A percentile compares a stretch with the other conserved stretches of the same genome.
Conservation (phyloP, 2,329 filamentous ascomycete genomes). For the Talaromyces sp. region DNA sequence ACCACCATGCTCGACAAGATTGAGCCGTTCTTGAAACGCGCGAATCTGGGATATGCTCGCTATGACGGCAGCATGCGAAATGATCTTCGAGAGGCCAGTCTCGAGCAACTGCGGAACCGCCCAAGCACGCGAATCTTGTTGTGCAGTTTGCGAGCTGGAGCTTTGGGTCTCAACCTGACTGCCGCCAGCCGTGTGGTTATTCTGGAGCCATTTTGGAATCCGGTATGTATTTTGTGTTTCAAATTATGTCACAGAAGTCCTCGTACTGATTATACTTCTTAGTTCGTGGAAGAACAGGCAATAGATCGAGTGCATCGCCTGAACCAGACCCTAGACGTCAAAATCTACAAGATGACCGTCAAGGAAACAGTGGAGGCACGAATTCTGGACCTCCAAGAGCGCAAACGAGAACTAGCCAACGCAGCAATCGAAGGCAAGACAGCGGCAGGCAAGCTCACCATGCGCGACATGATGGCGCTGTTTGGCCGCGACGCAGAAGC, state of each 20-base stretch:
- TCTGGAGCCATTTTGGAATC: conserved; percentile 98
- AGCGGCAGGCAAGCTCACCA: conserved; percentile 74
- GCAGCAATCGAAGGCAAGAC: conserved; percentile 78
- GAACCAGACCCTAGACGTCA: conserved; percentile 89
- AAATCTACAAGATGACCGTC: conserved; percentile 91
- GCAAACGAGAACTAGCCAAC: conserved; percentile 86
- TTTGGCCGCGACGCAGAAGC: conserved; percentile 67
- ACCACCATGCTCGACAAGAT: conserved; percentile 97
- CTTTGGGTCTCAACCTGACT: conserved; percentile 86
- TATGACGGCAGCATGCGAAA: conserved; percentile 97
- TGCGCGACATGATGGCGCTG: conserved; percentile 88
- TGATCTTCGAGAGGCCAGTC: conserved; percentile 80
- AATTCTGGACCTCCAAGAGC: conserved; percentile 89
- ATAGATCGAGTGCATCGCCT: conserved; percentile 98
- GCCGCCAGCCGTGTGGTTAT: conserved; percentile 91
- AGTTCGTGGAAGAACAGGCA: conserved; percentile 97
- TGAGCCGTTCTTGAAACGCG: conserved; percentile 76
- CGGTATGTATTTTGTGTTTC: conserved; percentile 46
- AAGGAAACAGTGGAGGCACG: conserved; percentile 83
- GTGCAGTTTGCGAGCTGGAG: conserved; percentile 90
- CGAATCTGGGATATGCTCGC: conserved; percentile 71
- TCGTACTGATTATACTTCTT: conserved; percentile 2
- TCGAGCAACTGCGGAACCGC: conserved; percentile 70
- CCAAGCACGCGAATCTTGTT: conserved; percentile 72
- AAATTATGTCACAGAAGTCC: conserved; percentile 8